Evolutionary conservation across 2,329 filamentous ascomycete species (phyloP), one percentile per base, ranked within the genome.

Genomic region (Ceratocystis variospora): DNA sequence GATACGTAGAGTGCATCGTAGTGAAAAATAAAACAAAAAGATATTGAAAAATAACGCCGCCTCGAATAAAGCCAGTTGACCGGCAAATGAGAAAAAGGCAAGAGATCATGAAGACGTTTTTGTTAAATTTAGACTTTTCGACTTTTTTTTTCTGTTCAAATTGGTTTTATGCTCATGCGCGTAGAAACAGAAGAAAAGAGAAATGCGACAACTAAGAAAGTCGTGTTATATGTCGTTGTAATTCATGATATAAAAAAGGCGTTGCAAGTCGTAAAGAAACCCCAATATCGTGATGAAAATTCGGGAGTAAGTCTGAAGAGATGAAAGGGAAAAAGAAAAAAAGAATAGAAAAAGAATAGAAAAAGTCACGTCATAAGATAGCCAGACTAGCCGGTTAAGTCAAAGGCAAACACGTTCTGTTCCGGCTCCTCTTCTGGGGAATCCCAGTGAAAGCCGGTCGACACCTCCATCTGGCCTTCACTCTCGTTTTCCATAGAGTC

Each of bases 91-190:
- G 6, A 31, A 33, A 45, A 44, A n/a, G 25, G 2, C 63, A 57
- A 57, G 31, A 33, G 28, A 57, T 31, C 25, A 59, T 37, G 55
- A 31, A 25, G 25, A 33, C 7, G 12, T 62, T 64, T 67, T 64
- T 67, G 63, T 62, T 55, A 19, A 22, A 33, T 17, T 57, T 55
- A 8, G 17, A n/a, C 10, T 53, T 62, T 50, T 37, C 17, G 45
- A 10, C 19, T 61, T 63, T 62, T 55, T 55, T 62, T 66, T 66
- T 64, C 63, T 67, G 33, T 67, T 67, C 22, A 41, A n/a, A 19
- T 63, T 64, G 15, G n/a, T 63, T 59, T 67, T 15, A 15, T 41
- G 37, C 10, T 15, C 37, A 66, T 62, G 61, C 25, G 37, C 25
- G 19, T 61, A 45, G 31, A 19, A 53, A 41, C 37, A 41, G 12